phyloP scores from a whole-genome alignment of 208 protist species.

The Trichomonas tenax region DNA sequence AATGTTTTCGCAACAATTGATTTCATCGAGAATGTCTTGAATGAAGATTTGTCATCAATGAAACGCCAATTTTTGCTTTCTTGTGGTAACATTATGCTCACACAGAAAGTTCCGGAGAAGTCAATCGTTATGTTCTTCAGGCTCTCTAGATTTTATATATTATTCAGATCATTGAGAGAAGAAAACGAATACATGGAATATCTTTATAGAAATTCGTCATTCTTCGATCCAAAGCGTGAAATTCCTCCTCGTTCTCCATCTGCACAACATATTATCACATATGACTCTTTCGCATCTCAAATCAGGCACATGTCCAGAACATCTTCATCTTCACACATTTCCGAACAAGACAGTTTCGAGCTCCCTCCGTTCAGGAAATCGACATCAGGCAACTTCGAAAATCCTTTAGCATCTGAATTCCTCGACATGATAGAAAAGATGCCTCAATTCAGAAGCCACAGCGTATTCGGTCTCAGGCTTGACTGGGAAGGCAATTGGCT shows the following conservation, averaged over 20 bases:
- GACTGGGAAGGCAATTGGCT: neutral
- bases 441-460: neutral
- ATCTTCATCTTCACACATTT: neutral
- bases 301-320: neutral
- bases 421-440: neutral
- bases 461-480: neutral
- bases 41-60: neutral
- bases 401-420: neutral
- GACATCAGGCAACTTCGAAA: neutral
- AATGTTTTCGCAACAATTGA: neutral
- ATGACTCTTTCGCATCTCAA: neutral
- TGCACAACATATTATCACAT: neutral
- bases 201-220: neutral
- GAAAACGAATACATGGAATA: neutral
- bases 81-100: neutral
- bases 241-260: neutral
- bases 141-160: neutral
- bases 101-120: neutral
- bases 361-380: neutral
- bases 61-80: neutral
- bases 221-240: neutral
- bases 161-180: neutral
- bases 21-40: neutral
- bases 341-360: neutral
- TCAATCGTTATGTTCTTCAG: neutral